Conservation (phyloP, 1,284 basidiomycete genomes). For the Rhodotorula sp. region DNA sequence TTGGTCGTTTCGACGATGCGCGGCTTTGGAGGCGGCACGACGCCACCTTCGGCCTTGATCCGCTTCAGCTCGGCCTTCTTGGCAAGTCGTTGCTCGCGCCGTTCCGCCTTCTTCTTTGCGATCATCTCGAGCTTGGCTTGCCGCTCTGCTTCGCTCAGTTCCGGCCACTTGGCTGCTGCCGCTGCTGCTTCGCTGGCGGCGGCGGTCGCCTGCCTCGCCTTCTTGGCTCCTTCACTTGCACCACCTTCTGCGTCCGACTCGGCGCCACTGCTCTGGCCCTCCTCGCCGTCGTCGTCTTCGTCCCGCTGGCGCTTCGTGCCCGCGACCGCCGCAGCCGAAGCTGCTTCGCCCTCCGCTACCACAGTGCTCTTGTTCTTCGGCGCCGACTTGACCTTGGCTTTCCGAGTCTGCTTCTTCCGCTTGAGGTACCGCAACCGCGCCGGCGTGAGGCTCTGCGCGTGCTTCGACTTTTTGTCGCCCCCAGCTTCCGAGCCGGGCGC, state of each 20-base stretch:
- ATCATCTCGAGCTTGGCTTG: constrained; percentile 22
- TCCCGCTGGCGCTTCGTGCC: constrained; percentile 14
- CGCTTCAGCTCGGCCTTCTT: constrained; percentile 44
- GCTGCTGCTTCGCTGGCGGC: constrained; percentile 11
- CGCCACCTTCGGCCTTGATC: constrained; percentile 52
- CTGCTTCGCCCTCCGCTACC: not conserved
- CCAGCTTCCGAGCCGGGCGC: not conserved
- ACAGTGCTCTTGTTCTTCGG: constrained; percentile 4
- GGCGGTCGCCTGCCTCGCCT: not conserved
- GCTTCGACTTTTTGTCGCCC: constrained; percentile 24
- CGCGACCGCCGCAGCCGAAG: constrained; percentile 1
- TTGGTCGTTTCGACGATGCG: constrained; percentile 18
- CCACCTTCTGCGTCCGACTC: constrained; percentile 17
- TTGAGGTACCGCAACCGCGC: constrained; percentile 65
- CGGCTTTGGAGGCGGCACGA: constrained; percentile 16
- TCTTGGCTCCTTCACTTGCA: not conserved
- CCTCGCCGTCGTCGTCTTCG: constrained; percentile 16
- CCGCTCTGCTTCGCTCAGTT: constrained; percentile 21
- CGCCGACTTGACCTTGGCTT: constrained; percentile 47
- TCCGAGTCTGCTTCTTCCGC: constrained; percentile 62
- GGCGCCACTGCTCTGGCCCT: constrained; percentile 18
- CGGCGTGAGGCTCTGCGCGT: constrained; percentile 54
- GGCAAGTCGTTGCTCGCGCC: constrained; percentile 26
- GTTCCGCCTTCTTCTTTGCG: constrained; percentile 42
- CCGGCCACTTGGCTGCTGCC: constrained; percentile 22